Conservation (phyloP, 2,329 filamentous ascomycete genomes). For the Metarhizium robertsii region DNA sequence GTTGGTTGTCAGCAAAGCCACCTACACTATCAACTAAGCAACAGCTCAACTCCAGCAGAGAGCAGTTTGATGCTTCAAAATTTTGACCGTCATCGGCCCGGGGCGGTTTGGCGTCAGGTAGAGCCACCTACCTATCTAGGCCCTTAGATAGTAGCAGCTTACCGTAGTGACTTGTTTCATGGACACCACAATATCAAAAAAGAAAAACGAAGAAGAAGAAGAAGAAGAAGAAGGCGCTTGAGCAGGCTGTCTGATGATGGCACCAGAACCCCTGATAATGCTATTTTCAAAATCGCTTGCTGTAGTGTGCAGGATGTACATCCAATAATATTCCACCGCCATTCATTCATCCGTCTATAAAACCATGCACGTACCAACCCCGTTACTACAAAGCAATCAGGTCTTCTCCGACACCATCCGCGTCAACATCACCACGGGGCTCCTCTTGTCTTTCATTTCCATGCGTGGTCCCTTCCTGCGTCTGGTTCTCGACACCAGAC, state of each 20-base stretch:
- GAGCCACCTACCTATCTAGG: no score
- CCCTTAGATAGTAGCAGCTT: no score
- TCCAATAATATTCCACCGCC: neutral
- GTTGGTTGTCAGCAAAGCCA: no score
- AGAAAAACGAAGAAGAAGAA: no score
- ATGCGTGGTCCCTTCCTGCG: constrained; percentile 2
- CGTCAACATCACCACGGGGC: neutral
- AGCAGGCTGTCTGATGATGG: neutral
- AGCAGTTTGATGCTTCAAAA: no score
- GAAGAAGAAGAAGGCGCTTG: no score
- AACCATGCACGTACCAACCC: neutral
- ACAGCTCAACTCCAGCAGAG: no score
- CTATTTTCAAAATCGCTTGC: neutral
- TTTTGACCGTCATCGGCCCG: no score
- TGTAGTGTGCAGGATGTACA: neutral
- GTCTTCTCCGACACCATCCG: constrained; percentile 1
- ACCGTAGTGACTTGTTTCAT: no score
- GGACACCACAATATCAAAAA: no score
- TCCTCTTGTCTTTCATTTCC: constrained; percentile 1
- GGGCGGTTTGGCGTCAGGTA: no score
- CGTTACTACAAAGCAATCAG: constrained; percentile 4
- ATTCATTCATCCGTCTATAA: neutral
- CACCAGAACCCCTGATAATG: neutral
- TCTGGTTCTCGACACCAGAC: neutral
- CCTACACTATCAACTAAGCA: no score